phyloP scores from a whole-genome alignment of 106 monocot species.

The Acanthochlamys bracteata region DNA sequence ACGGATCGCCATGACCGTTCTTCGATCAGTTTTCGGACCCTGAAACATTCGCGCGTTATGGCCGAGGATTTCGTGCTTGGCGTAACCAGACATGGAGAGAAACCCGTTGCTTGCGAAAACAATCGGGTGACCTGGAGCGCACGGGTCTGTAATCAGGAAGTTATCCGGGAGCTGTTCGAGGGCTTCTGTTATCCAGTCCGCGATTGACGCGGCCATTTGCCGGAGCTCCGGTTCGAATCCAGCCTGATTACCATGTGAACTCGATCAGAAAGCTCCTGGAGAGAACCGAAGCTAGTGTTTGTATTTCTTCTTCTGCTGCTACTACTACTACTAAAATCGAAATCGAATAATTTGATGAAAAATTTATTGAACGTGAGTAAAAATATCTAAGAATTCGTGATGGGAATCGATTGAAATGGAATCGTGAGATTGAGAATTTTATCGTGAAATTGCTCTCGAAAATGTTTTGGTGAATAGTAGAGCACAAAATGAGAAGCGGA shows the following conservation, averaged over 20 bases:
- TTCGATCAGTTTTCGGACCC: constrained; percentile 64
- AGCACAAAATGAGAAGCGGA: too few species aligned
- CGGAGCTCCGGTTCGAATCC: constrained; percentile 7
- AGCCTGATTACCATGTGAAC: constrained; percentile 1
- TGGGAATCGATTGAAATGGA: too few species aligned
- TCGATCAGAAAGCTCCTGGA: not conserved
- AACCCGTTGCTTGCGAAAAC: constrained; percentile 82
- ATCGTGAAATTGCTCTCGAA: too few species aligned
- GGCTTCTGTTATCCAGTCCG: constrained; percentile 53
- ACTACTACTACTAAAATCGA: too few species aligned
- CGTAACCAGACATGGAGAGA: constrained; percentile 56
- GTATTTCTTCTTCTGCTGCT: too few species aligned
- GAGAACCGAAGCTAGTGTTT: too few species aligned
- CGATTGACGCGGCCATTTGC: constrained; percentile 41
- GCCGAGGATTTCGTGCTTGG: constrained; percentile 57
- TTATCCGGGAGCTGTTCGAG: constrained; percentile 50
- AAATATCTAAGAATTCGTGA: too few species aligned
- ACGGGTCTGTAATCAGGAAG: constrained; percentile 86
- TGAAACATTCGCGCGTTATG: constrained; percentile 76
- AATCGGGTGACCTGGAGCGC: constrained; percentile 70
- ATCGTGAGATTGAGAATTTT: too few species aligned
- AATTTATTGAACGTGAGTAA: too few species aligned
- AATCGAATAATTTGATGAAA: too few species aligned
- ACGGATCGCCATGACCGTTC: constrained; percentile 56
- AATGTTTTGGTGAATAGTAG: too few species aligned